Evolutionary conservation across 441 rosid genomes (phyloP).

Genomic region (Brassica hybrid): DNA sequence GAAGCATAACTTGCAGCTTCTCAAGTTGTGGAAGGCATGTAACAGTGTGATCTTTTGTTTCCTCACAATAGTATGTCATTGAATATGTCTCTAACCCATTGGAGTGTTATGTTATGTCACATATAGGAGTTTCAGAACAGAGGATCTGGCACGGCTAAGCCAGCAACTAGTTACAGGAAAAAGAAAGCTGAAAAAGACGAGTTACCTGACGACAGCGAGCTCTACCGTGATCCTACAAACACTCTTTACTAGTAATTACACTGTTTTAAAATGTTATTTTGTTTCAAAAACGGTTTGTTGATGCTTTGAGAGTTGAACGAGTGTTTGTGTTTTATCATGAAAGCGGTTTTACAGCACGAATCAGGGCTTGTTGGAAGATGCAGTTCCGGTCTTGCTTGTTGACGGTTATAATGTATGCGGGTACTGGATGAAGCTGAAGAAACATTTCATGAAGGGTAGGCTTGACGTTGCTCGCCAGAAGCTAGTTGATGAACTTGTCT

Average conservation of each 20-base stretch:
- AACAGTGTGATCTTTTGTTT: neutral
- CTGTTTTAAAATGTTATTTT: constrained; percentile 20
- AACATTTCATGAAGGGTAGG: constrained; percentile 81
- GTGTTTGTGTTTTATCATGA: constrained; percentile 33
- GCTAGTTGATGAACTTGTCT: constrained; percentile 75
- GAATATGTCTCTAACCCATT: neutral
- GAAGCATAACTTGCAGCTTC: constrained; percentile 84
- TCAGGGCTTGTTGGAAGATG: constrained; percentile 60
- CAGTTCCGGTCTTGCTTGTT: constrained; percentile 86
- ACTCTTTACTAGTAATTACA: constrained; percentile 77
- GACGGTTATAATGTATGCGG: constrained; percentile 98
- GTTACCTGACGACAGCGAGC: constrained; percentile 63
- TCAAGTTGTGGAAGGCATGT: constrained; percentile 80
- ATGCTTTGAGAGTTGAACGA: constrained; percentile 23
- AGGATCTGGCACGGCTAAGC: constrained; percentile 63
- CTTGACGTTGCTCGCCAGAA: constrained; percentile 85
- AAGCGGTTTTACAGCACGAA: constrained; percentile 67
- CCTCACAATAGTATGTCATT: neutral
- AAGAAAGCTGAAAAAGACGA: constrained; percentile 79
- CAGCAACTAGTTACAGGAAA: constrained; percentile 87
- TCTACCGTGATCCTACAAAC: constrained; percentile 73
- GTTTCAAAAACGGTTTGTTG: constrained; percentile 9
- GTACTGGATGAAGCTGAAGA: constrained; percentile 87
- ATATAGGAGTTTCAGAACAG: constrained; percentile 70
- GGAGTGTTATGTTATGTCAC: neutral